Percentiles rank a stretch among this genome's conserved stretches.
These are phyloP conservation scores for Bruguiera gymnorhiza DNA, from an alignment of 345 rosid genomes.

Conservation along the genomic window DNA sequence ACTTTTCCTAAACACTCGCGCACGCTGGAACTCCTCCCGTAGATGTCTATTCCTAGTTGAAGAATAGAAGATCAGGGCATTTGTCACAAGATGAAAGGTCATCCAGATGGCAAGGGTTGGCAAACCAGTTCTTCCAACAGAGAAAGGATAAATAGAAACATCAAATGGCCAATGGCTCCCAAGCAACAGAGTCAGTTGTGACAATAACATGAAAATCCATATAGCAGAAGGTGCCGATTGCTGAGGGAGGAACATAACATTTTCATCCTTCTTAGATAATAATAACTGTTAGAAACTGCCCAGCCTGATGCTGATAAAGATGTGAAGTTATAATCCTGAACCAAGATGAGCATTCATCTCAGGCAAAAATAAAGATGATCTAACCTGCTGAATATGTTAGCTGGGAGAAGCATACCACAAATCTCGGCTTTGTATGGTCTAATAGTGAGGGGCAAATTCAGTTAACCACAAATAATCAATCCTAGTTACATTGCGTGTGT, in stretches of 20 bases:
- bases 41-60: neutral
- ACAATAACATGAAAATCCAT: no score
- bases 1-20: neutral
- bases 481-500: slow-evolving; percentile 66
- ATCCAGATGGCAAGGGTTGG: neutral
- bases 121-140: neutral
- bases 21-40: neutral
- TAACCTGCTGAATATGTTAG: neutral
- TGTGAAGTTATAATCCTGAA: neutral
- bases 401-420: slow-evolving; percentile 14
- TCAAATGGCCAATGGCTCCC: neutral
- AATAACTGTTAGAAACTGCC: neutral
- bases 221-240: neutral
- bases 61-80: neutral
- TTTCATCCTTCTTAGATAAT: neutral
- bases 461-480: slow-evolving; percentile 80
- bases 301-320: neutral
- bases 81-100: neutral
- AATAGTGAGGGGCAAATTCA: slow-evolving; percentile 87
- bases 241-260: neutral
- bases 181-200: neutral
- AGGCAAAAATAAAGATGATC: neutral
- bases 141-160: neutral
- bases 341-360: neutral
- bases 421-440: slow-evolving; percentile 43